These are phyloP conservation scores for Talaromyces sp. DNA, from an alignment of 2,329 filamentous ascomycete genomes.

Conservation along the genomic window DNA sequence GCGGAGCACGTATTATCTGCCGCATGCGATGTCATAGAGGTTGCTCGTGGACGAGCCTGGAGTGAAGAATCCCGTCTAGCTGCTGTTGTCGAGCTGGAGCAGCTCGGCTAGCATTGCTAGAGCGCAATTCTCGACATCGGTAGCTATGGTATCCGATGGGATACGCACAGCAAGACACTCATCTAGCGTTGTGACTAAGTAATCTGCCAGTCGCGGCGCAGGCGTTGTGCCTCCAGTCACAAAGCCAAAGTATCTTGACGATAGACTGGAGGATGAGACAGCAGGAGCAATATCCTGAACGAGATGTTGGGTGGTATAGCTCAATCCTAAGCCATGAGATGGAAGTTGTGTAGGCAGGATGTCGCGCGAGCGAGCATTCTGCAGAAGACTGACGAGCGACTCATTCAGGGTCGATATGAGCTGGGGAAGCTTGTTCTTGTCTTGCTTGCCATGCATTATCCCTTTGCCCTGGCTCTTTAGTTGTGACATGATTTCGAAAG, in stretches of 20 bases:
- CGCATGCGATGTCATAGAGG: slow-evolving; percentile 4
- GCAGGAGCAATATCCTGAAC: neutral
- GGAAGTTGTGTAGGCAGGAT: neutral
- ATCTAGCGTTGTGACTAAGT: slow-evolving; percentile 1
- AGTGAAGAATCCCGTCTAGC: slow-evolving; percentile 1
- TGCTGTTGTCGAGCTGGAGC: neutral
- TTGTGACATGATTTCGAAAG: neutral
- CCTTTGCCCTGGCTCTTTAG: neutral
- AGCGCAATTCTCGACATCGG: slow-evolving; percentile 1
- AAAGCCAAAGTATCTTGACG: slow-evolving; percentile 1
- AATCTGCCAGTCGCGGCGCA: neutral
- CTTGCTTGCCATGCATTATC: slow-evolving; percentile 4
- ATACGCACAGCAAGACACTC: slow-evolving; percentile 6
- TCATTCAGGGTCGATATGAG: neutral
- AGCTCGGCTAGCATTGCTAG: neutral
- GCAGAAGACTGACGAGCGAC: neutral
- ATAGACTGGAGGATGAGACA: neutral
- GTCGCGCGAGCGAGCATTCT: slow-evolving; percentile 4
- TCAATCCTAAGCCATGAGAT: neutral
- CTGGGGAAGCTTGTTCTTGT: neutral
- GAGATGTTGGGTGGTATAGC: neutral
- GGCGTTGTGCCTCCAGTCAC: slow-evolving; percentile 3
- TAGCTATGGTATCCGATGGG: slow-evolving; percentile 3
- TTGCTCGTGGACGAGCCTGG: slow-evolving; percentile 7
- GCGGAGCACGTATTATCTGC: neutral